Percentiles rank a stretch among this genome's conserved stretches.
Evolutionary conservation across 768 basidiomycete species (phyloP).

Genomic region (Hydnum rufescens): DNA sequence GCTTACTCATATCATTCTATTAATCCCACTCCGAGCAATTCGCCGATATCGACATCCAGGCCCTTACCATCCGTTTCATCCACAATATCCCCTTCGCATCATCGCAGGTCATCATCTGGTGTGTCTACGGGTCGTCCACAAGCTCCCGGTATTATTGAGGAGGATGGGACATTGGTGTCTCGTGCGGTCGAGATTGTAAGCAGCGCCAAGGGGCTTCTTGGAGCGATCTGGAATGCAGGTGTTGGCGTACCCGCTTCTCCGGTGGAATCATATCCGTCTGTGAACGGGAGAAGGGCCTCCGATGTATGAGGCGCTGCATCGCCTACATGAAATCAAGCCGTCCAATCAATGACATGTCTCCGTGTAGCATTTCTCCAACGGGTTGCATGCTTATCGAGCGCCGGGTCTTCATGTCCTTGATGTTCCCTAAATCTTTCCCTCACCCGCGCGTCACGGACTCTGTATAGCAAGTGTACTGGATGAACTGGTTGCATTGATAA

Average conservation of each 20-base stretch:
- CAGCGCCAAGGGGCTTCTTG: constrained; percentile 57
- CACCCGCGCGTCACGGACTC: no score
- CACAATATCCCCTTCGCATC: neutral
- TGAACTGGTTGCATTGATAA: no score
- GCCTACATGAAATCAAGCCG: no score
- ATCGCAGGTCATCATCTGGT: neutral
- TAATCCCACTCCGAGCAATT: neutral
- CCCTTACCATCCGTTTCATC: neutral
- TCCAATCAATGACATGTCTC: no score
- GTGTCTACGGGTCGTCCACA: neutral
- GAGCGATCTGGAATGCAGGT: constrained; percentile 29
- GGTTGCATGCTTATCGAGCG: no score
- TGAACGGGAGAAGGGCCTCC: neutral
- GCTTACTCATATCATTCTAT: neutral
- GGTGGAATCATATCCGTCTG: neutral
- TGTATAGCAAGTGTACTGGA: no score
- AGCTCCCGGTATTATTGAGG: constrained; percentile 8
- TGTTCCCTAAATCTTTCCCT: no score
- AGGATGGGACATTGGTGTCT: constrained; percentile 29
- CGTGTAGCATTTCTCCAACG: no score
- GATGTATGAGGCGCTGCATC: no score
- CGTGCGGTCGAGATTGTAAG: constrained; percentile 63
- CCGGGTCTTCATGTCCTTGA: no score
- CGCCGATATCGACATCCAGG: neutral
- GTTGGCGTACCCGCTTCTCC: neutral